Evolutionary conservation across 805 yeast species (phyloP), one percentile per base, ranked within the genome.

Genomic region (Isabelozyma pseudorhagii): DNA sequence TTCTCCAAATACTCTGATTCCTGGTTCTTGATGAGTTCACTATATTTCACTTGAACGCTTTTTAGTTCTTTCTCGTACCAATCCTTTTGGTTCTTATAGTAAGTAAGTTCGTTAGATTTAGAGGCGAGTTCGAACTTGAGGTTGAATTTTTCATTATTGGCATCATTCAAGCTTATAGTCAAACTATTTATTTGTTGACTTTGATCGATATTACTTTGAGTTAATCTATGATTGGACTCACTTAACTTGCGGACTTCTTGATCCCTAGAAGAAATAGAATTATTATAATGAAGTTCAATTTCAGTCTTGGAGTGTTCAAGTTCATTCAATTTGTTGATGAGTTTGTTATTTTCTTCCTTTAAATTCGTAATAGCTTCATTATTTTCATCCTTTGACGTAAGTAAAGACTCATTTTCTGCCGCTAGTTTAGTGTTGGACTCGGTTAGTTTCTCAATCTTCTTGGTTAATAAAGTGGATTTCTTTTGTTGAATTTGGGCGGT

Each of bases 11-110:
- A 64, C 46, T 74, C 77, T 1, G 71, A 50, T 50, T 74, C 77
- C 47, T 72, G 69, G 36, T 63, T 66, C 50, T 73, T 69, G 14
- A 73, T 62, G 21, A 74, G 54, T 7, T 69, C 74, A 3, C 76
- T 70, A 45, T 62, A 71, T 46, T 70, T 59, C 7, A 54, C 55
- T 51, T 74, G 79, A n/a, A 66, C 60, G 7, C 58, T 42, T 38
- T 59, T 63, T 51, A 74, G 61, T 54, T 74, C 77, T 0, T 55
- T 51, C 48, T 74, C 78, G 52, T 60, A 73, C 79, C 79, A 74
- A 7, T 55, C 53, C 46, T 68, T 70, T 52, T 72, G 77, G 28
- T 63, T 64, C 38, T 62, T 63, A 18, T 63, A 54, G 53, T 69
- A 72, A 0, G 62, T 40, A 7, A 62, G 59, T 54, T 72, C 74